Percentiles rank a stretch among this genome's conserved stretches.
Evolutionary conservation across 495 filamentous ascomycete species (phyloP).

Genomic region (Aspergillus leporis): DNA sequence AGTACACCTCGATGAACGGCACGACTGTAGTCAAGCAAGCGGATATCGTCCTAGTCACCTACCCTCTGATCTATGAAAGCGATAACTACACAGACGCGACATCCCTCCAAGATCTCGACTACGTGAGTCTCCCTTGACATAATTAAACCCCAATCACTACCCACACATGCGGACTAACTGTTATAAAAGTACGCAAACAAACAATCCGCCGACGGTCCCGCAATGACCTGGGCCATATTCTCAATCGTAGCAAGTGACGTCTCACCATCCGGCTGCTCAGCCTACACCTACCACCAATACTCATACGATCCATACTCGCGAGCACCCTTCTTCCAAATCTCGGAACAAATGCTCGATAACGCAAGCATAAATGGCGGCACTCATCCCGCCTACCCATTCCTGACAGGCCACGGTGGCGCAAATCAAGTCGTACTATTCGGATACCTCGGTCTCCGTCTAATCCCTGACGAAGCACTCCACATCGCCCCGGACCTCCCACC

Average conservation of each 20-base stretch:
- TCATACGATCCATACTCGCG: slow-evolving; percentile 56
- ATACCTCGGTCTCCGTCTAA: slow-evolving; percentile 59
- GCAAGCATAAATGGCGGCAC: slow-evolving; percentile 64
- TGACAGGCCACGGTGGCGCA: slow-evolving; percentile 66
- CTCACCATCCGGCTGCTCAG: slow-evolving; percentile 60
- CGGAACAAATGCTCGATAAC: slow-evolving; percentile 72
- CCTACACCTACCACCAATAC: slow-evolving; percentile 63
- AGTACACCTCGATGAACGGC: slow-evolving; percentile 69
- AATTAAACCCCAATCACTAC: not conserved
- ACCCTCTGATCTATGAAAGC: slow-evolving; percentile 52
- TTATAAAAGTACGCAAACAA: slow-evolving; percentile 55
- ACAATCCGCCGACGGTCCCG: slow-evolving; percentile 61
- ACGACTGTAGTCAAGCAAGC: slow-evolving; percentile 64
- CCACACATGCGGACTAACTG: not conserved
- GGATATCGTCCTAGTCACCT: slow-evolving; percentile 62
- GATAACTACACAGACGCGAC: slow-evolving; percentile 53
- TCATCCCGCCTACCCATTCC: slow-evolving; percentile 65
- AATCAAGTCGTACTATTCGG: slow-evolving; percentile 63
- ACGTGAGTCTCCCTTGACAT: slow-evolving; percentile 35
- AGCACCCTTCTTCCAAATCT: slow-evolving; percentile 54
- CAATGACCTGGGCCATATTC: slow-evolving; percentile 70
- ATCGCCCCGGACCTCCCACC: slow-evolving; percentile 61
- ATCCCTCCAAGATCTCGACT: slow-evolving; percentile 58
- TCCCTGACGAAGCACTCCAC: slow-evolving; percentile 51
- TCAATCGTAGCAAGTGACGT: slow-evolving; percentile 59